Evolutionary conservation across 352 stramenopile genomes (phyloP).

Genomic region (Pseudoperonospora humuli): DNA sequence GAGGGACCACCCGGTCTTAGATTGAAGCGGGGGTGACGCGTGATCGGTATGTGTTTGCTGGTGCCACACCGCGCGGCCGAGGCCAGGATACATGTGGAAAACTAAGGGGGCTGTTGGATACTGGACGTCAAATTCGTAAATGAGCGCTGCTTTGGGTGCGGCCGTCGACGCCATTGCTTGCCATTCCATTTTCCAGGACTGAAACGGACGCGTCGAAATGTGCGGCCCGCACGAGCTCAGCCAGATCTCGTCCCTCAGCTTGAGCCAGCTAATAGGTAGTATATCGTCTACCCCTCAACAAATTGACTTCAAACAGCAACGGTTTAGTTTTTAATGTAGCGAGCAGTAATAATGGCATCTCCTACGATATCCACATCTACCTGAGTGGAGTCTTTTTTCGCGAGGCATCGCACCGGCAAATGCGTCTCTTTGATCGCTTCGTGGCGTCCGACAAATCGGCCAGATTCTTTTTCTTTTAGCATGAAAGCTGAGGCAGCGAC

Average conservation of each 20-base stretch:
- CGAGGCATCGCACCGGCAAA: no score
- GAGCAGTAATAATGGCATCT: no score
- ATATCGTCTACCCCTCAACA: background rate
- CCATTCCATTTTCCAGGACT: slow-evolving; percentile 18
- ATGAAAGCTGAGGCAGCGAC: no score
- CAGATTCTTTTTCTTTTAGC: no score
- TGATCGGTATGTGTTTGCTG: slow-evolving; percentile 4
- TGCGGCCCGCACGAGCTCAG: no score
- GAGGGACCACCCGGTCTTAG: slow-evolving; percentile 49
- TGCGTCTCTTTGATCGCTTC: no score
- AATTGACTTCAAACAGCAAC: no score
- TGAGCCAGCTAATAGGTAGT: background rate
- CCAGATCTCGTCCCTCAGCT: background rate
- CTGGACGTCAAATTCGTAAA: slow-evolving; percentile 15
- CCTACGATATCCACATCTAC: no score
- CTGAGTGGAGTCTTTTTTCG: no score
- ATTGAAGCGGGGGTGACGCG: slow-evolving; percentile 15
- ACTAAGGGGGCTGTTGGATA: background rate
- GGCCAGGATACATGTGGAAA: slow-evolving; percentile 6
- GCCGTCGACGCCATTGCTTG: background rate
- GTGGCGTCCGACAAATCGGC: no score
- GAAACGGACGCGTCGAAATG: slow-evolving; percentile 16
- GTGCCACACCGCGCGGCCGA: slow-evolving; percentile 8
- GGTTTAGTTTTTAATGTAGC: no score
- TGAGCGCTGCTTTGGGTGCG: slow-evolving; percentile 13